phyloP scores from a whole-genome alignment of 2,329 filamentous ascomycete species.

The Stenocarpella maydis region DNA sequence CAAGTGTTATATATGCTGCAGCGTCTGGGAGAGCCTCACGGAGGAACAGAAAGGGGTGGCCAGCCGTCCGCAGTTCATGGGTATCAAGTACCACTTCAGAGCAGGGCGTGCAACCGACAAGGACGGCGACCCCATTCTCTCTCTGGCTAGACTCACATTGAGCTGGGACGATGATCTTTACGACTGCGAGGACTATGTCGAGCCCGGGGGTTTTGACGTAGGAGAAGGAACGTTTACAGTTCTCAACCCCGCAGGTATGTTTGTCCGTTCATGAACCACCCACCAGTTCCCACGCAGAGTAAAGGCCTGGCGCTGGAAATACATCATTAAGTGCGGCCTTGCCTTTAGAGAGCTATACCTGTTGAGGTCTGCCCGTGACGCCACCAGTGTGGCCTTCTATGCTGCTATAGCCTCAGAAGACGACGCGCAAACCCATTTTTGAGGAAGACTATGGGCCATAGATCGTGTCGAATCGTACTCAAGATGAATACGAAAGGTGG shows the following conservation, averaged over 20 bases:
- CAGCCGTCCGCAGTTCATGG: background rate
- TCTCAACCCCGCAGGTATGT: background rate
- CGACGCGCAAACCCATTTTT: background rate
- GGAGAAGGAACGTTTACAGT: background rate
- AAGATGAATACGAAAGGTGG: background rate
- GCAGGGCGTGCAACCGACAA: background rate
- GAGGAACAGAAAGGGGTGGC: slow-evolving; percentile 12
- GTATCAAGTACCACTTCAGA: background rate
- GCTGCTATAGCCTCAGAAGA: background rate
- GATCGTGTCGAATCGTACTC: background rate
- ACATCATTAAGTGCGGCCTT: background rate
- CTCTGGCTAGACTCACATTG: background rate
- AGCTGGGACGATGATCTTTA: slow-evolving; percentile 13
- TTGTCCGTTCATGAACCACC: background rate
- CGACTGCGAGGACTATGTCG: slow-evolving; percentile 18
- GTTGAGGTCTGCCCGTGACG: background rate
- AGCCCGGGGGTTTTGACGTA: background rate
- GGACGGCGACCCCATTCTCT: background rate
- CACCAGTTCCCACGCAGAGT: too few species aligned
- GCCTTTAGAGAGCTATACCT: background rate
- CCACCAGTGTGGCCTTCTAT: background rate
- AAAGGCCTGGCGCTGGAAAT: too few species aligned
- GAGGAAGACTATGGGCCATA: background rate
- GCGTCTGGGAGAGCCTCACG: slow-evolving; percentile 17
- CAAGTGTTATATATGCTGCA: slow-evolving; percentile 13